Evolutionary conservation across 495 filamentous ascomycete species (phyloP).

Genomic region (Collariella sp.): DNA sequence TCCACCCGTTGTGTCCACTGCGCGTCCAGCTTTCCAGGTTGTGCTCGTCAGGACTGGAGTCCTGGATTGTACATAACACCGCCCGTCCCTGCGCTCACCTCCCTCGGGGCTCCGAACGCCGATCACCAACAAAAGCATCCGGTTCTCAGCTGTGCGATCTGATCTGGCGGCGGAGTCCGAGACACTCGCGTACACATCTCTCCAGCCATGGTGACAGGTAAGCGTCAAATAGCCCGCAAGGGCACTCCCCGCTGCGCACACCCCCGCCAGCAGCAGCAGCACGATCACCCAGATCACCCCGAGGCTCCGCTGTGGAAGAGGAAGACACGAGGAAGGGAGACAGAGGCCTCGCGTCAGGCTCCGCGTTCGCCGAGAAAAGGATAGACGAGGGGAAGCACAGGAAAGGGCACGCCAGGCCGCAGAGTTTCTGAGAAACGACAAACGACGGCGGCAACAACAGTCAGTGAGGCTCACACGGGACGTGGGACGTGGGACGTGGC

Average conservation of each 20-base stretch:
- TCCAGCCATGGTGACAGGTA: slow-evolving; percentile 21
- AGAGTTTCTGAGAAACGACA: not conserved
- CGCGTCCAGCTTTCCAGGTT: no score
- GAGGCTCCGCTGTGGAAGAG: not conserved
- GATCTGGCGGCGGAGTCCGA: slow-evolving; percentile 3
- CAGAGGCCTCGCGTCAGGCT: not conserved
- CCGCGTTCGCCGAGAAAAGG: no score
- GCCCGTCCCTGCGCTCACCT: not conserved
- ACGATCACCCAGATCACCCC: not conserved
- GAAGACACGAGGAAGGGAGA: not conserved
- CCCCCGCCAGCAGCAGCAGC: not conserved
- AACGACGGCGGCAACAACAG: not conserved
- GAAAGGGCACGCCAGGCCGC: no score
- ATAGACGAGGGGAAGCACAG: no score
- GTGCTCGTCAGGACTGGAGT: no score
- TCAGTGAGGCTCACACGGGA: no score
- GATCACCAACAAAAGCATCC: slow-evolving; percentile 1
- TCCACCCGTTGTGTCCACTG: not conserved
- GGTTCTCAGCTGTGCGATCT: not conserved
- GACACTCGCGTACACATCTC: no score
- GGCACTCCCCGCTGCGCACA: slow-evolving; percentile 8
- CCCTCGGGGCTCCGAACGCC: slow-evolving; percentile 4
- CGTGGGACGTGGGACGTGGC: not conserved
- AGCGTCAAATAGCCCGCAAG: slow-evolving; percentile 14
- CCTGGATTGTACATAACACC: not conserved